Evolutionary conservation across 176 grass and related monocot species (phyloP).

Genomic region (Neostapfia colusana): DNA sequence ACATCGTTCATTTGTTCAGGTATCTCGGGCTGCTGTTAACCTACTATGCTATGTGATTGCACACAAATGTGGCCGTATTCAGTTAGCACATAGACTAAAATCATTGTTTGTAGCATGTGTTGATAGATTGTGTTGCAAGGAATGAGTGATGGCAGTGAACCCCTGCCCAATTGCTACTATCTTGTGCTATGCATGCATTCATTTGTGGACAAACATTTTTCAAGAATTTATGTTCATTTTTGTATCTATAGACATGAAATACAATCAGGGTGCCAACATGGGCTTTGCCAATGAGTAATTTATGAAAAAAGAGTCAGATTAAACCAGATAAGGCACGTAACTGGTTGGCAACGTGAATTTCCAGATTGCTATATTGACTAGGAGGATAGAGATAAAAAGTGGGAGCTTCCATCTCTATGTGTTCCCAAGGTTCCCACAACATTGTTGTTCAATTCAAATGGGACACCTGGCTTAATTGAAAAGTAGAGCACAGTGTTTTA

Average conservation of each 20-base stretch:
- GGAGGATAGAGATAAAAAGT: background rate
- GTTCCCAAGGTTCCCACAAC: too few species aligned
- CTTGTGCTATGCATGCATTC: slow-evolving; percentile 12
- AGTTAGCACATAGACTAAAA: background rate
- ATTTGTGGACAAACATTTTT: background rate
- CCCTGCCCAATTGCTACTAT: background rate
- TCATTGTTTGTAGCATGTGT: slow-evolving; percentile 1
- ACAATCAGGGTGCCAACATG: background rate
- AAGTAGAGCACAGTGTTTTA: background rate
- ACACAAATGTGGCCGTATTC: background rate
- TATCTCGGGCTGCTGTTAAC: background rate
- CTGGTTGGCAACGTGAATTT: background rate
- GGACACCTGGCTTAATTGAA: background rate
- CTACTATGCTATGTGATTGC: slow-evolving; percentile 28
- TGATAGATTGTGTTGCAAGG: slow-evolving; percentile 14
- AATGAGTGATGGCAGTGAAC: background rate
- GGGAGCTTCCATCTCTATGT: background rate
- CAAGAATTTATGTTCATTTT: background rate
- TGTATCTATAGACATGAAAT: background rate
- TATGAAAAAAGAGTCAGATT: background rate
- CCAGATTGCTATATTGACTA: slow-evolving; percentile 4
- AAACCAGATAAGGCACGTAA: background rate
- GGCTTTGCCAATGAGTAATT: background rate
- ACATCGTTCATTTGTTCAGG: background rate
- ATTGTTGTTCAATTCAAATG: background rate